phyloP scores from a whole-genome alignment of 805 yeast genomes.

The Candida caryicola region DNA sequence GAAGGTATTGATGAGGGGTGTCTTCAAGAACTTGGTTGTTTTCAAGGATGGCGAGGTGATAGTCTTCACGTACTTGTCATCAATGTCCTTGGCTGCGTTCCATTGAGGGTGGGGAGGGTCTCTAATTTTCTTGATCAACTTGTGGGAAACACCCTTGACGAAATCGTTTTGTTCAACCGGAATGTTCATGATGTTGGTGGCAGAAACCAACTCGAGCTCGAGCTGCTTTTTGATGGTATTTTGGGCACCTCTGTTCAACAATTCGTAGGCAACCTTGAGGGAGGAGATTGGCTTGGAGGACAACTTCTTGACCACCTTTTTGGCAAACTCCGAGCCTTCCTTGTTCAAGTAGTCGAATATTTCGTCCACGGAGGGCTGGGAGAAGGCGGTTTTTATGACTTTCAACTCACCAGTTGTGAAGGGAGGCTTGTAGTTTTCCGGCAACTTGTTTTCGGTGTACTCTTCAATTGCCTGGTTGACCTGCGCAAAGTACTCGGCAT shows the following conservation, averaged over 20 bases:
- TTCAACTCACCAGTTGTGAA: slow-evolving; percentile 53
- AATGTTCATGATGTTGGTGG: slow-evolving; percentile 65
- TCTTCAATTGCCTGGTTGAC: slow-evolving; percentile 77
- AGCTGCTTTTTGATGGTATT: slow-evolving; percentile 64
- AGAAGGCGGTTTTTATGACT: slow-evolving; percentile 69
- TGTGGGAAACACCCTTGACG: slow-evolving; percentile 63
- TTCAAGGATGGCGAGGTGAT: slow-evolving; percentile 18
- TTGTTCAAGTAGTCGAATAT: slow-evolving; percentile 51
- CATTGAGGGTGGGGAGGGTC: slow-evolving; percentile 50
- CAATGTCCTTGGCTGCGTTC: slow-evolving; percentile 23
- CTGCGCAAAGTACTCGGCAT: slow-evolving; percentile 47
- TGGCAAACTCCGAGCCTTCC: slow-evolving; percentile 67
- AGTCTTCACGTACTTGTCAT: slow-evolving; percentile 17
- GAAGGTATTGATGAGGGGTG: slow-evolving; percentile 38
- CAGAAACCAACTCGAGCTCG: slow-evolving; percentile 69
- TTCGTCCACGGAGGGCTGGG: slow-evolving; percentile 49
- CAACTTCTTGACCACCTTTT: slow-evolving; percentile 52
- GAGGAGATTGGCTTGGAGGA: slow-evolving; percentile 74
- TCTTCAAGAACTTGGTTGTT: slow-evolving; percentile 23
- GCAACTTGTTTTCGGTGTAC: slow-evolving; percentile 61
- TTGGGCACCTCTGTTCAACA: slow-evolving; percentile 58
- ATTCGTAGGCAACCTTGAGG: slow-evolving; percentile 65
- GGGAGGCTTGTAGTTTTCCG: slow-evolving; percentile 59
- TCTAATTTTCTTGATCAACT: slow-evolving; percentile 59
- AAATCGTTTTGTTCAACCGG: slow-evolving; percentile 56